Evolutionary conservation across 306 rosid genomes (phyloP), one percentile per base, ranked within the genome.

Genomic region (Inga oerstediana): DNA sequence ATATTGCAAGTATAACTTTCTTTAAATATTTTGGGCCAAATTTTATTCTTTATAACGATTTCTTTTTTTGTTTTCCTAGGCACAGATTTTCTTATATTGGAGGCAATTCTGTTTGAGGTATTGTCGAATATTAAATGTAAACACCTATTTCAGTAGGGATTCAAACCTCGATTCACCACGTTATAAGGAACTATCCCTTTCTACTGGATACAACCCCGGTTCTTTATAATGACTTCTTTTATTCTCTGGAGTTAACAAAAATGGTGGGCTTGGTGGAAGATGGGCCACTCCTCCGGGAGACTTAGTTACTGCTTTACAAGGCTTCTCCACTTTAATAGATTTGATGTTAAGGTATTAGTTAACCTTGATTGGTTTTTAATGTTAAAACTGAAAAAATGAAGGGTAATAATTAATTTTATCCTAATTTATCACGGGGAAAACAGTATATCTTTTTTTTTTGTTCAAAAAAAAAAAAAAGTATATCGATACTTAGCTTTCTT

Each of bases 91-190:
- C 1, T 39, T 1, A 8, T 6, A 39, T 39, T 39, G 2, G 8
- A 39, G 8, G 8, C 8, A 39, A 39, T 39, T 1, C 0, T 39
- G 8, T 39, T 39, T 1, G 1, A 37, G 8, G 8, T 0, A 37
- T 0, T 37, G 1, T 37, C 1, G 1, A 0, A 5, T 1, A 0
- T 1, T 37, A 37, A 37, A 39, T 39, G 8, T 39, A 8, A 1
- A 0, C 8, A 39, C 0, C 1, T 39, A 2, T 39, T 0, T 0
- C 41, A 37, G 0, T 0, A 39, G 2, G 1, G 2, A 39, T 39
- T 39, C 1, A 0, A 39, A 39, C 1, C 8, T 39, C 1, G 1
- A 39, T 39, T 39, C 8, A 0, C 6, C 43, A 39, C 7, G 1
- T 39, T 6, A 39, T 39, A 7, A 39, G 43, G 0, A 1, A 5